Conservation (phyloP, 2,329 filamentous ascomycete species). For the Aspergillus brunneoviolaceus region DNA sequence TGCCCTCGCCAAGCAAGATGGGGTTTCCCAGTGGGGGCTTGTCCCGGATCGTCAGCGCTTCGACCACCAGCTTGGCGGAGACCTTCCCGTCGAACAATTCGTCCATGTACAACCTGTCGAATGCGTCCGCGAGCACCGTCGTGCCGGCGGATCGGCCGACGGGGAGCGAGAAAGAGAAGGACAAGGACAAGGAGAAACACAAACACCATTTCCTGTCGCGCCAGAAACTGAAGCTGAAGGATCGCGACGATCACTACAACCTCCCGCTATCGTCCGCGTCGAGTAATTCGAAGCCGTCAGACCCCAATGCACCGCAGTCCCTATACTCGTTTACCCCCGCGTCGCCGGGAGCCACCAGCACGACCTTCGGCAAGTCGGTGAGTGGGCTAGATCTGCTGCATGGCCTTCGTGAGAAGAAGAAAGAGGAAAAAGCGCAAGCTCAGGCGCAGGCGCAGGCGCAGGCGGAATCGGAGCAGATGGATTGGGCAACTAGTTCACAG, state of each 20-base stretch:
- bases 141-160: constrained; percentile 49
- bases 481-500: constrained; percentile 32
- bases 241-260: constrained; percentile 58
- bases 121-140: constrained; percentile 62
- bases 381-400: constrained; percentile 77
- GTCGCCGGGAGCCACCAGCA: constrained; percentile 59
- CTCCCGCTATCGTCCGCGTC: constrained; percentile 64
- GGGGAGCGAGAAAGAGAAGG: constrained; percentile 42
- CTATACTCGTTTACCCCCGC: constrained; percentile 66
- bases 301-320: constrained; percentile 62
- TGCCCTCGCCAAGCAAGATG: constrained; percentile 61
- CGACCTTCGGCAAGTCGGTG: constrained; percentile 74
- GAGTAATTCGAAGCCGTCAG: constrained; percentile 63
- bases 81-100: constrained; percentile 52
- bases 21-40: constrained; percentile 51
- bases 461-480: constrained; percentile 39
- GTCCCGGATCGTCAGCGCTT: constrained; percentile 58
- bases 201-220: constrained; percentile 66
- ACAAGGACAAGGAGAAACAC: constrained; percentile 47
- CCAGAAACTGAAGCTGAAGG: constrained; percentile 64
- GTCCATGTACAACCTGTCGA: constrained; percentile 61
- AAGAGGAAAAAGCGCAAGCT: constrained; percentile 60
- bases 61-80: constrained; percentile 60
- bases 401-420: constrained; percentile 77
- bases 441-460: not conserved